A percentile compares a stretch with the other conserved stretches of the same genome.
phyloP scores from a whole-genome alignment of 192 early-diverging fungal genomes.

The Coemansia umbellata region DNA sequence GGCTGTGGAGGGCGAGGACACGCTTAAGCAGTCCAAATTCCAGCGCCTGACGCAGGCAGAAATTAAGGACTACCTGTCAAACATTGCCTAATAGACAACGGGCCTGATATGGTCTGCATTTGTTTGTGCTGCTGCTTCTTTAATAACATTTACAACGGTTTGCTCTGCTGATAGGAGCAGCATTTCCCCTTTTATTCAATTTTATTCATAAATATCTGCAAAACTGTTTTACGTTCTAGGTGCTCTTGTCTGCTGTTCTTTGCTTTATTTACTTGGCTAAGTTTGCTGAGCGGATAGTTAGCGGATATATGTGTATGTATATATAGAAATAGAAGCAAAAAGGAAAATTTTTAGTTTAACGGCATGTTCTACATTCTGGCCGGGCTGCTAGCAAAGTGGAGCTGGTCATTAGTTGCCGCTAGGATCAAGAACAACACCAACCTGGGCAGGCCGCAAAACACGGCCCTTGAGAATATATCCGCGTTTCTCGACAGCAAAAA shows the following conservation, averaged over 20 bases:
- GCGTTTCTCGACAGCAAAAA: constrained; percentile 86
- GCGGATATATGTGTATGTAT: too few species aligned
- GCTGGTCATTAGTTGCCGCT: constrained; percentile 31
- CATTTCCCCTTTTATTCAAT: too few species aligned
- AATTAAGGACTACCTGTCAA: constrained; percentile 97
- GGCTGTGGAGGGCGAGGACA: constrained; percentile 51
- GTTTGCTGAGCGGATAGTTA: too few species aligned
- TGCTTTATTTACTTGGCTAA: too few species aligned
- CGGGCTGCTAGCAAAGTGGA: too few species aligned
- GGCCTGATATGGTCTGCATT: too few species aligned
- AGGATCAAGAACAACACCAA: constrained; percentile 81
- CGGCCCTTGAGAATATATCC: constrained; percentile 93
- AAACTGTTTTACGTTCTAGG: neutral
- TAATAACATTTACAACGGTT: neutral
- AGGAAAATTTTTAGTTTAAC: too few species aligned
- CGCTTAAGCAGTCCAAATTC: constrained; percentile 57
- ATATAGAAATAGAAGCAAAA: too few species aligned
- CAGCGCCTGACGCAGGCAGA: constrained; percentile 76
- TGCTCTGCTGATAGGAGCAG: neutral
- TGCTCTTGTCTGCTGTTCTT: too few species aligned
- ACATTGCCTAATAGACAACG: constrained; percentile 61
- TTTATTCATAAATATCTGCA: neutral
- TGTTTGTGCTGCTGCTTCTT: too few species aligned
- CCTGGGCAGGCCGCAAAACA: constrained; percentile 90
- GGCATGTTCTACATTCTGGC: too few species aligned